Conservation (phyloP, 805 yeast genomes). For the Danielia reshetovae region DNA sequence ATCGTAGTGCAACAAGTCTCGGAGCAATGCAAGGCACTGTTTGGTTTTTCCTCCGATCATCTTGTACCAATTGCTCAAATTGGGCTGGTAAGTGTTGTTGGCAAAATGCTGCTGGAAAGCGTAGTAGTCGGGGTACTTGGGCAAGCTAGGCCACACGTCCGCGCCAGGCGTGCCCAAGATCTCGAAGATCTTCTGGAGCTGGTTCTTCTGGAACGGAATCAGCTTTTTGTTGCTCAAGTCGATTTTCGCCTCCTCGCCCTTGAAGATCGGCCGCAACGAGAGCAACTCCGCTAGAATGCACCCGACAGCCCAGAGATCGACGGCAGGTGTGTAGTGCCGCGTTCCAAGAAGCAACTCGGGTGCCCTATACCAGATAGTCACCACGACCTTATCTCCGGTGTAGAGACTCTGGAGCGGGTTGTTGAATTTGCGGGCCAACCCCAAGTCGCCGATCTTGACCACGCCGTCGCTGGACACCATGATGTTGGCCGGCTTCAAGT, state of each 20-base stretch:
- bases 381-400: slow-evolving; percentile 93
- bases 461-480: slow-evolving; percentile 89
- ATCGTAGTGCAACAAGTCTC: slow-evolving; percentile 71
- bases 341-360: slow-evolving; percentile 90
- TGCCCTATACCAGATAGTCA: slow-evolving; percentile 95
- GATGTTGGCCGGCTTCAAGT: slow-evolving; percentile 94
- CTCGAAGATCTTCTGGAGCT: slow-evolving; percentile 84
- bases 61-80: slow-evolving; percentile 81
- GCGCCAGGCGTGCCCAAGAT: slow-evolving; percentile 85
- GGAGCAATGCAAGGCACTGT: slow-evolving; percentile 61
- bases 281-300: slow-evolving; percentile 90
- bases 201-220: slow-evolving; percentile 92
- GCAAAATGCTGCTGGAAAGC: slow-evolving; percentile 43
- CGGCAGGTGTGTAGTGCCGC: slow-evolving; percentile 86
- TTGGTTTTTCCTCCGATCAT: slow-evolving; percentile 73
- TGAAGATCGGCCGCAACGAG: slow-evolving; percentile 87
- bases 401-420: slow-evolving; percentile 83
- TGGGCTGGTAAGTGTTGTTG: slow-evolving; percentile 60
- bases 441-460: slow-evolving; percentile 95
- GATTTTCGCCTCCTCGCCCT: slow-evolving; percentile 96
- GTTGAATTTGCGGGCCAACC: slow-evolving; percentile 82
- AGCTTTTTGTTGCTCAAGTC: slow-evolving; percentile 75
- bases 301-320: slow-evolving; percentile 95
- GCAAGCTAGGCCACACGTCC: slow-evolving; percentile 75
- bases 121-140: slow-evolving; percentile 77